A percentile compares a stretch with the other conserved stretches of the same genome.
These are phyloP conservation scores for Geranium incanum DNA, from an alignment of 441 rosid genomes.

Conservation along the genomic window DNA sequence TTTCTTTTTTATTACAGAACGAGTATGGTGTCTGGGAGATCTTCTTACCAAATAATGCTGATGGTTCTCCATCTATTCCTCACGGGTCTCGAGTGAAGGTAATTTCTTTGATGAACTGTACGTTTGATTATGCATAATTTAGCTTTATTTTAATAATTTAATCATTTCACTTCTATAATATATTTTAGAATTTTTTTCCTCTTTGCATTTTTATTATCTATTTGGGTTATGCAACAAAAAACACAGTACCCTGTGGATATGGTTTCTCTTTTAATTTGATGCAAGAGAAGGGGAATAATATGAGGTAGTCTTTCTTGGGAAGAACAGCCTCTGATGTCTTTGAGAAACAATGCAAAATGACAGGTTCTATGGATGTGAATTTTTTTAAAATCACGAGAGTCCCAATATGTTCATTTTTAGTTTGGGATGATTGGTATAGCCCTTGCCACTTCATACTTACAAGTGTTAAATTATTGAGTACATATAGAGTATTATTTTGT, in stretches of 20 bases:
- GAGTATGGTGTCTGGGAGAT: constrained; percentile 98
- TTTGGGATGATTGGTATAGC: not conserved
- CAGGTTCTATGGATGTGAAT: not conserved
- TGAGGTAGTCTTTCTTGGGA: not conserved
- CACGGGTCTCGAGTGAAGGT: constrained; percentile 99
- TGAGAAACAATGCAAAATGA: not conserved
- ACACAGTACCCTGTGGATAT: not conserved
- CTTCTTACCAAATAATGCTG: constrained; percentile 83
- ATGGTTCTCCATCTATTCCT: constrained; percentile 83
- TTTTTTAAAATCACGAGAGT: not conserved
- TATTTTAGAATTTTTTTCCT: not conserved
- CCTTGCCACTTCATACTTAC: not conserved
- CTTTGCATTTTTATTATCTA: not conserved
- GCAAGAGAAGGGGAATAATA: not conserved
- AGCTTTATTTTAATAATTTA: not conserved
- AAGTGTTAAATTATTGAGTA: not conserved
- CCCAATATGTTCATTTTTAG: not conserved
- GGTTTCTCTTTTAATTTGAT: not conserved
- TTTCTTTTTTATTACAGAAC: constrained; percentile 40
- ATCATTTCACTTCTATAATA: not conserved
- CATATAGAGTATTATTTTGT: not conserved
- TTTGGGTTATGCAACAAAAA: not conserved
- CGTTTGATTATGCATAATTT: constrained; percentile 9
- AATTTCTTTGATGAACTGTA: constrained; percentile 19
- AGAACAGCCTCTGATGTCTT: not conserved